Conservation (phyloP, 352 stramenopile genomes). For the Globisporangium barbulae region DNA sequence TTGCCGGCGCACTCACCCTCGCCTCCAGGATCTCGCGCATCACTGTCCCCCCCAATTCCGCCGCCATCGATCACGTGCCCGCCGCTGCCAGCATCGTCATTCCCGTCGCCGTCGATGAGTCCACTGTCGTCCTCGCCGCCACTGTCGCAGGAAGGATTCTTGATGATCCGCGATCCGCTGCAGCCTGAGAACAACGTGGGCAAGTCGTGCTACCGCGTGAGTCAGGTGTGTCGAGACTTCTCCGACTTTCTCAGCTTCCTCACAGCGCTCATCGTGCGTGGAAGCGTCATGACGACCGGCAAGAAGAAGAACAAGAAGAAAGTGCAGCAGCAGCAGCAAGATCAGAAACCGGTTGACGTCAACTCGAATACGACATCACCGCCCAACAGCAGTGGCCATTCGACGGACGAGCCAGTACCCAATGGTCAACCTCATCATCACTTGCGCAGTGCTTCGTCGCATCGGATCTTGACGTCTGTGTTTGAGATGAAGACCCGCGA, state of each 20-base stretch:
- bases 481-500: constrained; percentile 66
- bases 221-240: constrained; percentile 79
- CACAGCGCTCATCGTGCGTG: constrained; percentile 76
- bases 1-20: constrained; percentile 2
- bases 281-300: constrained; percentile 61
- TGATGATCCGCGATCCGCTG: constrained; percentile 77
- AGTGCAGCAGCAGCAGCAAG: constrained; percentile 4
- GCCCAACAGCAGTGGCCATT: neutral
- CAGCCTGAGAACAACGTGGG: constrained; percentile 75
- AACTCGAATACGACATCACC: neutral
- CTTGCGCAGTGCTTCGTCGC: constrained; percentile 25
- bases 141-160: constrained; percentile 33
- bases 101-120: constrained; percentile 5
- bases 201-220: constrained; percentile 82
- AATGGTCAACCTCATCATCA: neutral
- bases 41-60: neutral
- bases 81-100: neutral
- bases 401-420: neutral
- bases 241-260: constrained; percentile 83
- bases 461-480: constrained; percentile 56
- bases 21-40: constrained; percentile 10
- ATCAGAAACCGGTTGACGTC: neutral
- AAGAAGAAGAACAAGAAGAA: constrained; percentile 39
- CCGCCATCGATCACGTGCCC: constrained; percentile 15
- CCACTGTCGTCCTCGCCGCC: constrained; percentile 4